phyloP scores from a whole-genome alignment of 306 rosid genomes.

The Comarum palustre region DNA sequence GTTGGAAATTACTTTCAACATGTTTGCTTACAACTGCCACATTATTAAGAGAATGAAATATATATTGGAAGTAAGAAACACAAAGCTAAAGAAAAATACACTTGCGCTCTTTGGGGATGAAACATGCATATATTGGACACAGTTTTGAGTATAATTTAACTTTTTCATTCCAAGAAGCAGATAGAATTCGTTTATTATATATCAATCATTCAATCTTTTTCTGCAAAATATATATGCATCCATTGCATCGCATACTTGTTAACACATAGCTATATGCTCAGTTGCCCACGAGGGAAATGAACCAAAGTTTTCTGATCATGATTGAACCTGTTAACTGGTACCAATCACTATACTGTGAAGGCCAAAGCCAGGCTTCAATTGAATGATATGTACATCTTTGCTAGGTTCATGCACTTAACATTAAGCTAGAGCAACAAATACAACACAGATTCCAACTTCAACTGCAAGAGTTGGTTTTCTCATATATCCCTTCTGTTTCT shows the following conservation, averaged over 20 bases:
- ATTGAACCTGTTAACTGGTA: neutral
- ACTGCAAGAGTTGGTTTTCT: neutral
- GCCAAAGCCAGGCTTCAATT: neutral
- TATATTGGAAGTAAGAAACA: no score
- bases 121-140: neutral
- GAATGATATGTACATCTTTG: conserved; percentile 18
- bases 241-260: neutral
- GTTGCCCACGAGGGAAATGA: neutral
- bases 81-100: no score
- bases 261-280: neutral
- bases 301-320: neutral
- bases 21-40: no score
- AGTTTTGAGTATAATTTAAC: neutral
- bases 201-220: neutral
- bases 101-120: no score
- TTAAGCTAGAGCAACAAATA: neutral
- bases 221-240: neutral
- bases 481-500: neutral
- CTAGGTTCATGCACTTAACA: conserved; percentile 26
- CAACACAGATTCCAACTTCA: neutral
- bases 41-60: no score
- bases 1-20: no score
- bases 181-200: neutral
- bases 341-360: neutral
- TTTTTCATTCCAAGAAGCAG: no score